Base-by-base conservation (phyloP, 1,284 basidiomycete genomes). In the Cutaneotrichosporon sp. region DNA sequence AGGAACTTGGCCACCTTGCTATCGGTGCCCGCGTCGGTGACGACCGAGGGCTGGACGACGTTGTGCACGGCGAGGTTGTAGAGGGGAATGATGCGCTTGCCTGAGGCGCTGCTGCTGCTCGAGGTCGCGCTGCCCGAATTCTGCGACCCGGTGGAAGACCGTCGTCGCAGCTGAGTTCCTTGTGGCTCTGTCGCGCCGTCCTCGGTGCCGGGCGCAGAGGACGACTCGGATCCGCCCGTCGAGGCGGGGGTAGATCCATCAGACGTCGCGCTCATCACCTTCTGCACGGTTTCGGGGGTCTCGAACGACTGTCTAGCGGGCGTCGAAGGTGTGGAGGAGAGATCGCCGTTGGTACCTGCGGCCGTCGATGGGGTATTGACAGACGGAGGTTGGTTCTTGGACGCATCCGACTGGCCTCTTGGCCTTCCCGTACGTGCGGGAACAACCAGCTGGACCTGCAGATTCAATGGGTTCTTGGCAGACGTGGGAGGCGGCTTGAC, bases 41-140 rank as follows among this genome's bases (percentile, higher is more conserved):
- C 84, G 52, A 96, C 85, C 26, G 86, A 85, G 58, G 93, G 93
- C 10, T 90, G 86, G 78, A 94, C 82, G 53, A 97, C 89, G 61
- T 89, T 90, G 75, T 98, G 93, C 2, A 74, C 67, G 51, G 88
- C 85, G 33, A 97, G 81, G 66, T 94, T 97, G 77, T 96, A 97
- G 14, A 97, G 80, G 0, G 94, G 93, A 45, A 92, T 86, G 62
- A 97, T 92, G 63, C 85, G 84, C 14, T 63, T 66, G 9, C 58
- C 52, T 5, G 46, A 45, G 10, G 14, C 53, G 21, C 20, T 23
- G 21, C 49, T 48, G 8, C 35, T 48, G 0, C 40, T 44, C 14
- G 56, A 58, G 20, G 48, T 59, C 9, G 46, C 52, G 10, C 51
- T 45, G 8, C 30, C 21, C 18, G 43, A 45, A 17, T 30, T 22